A percentile compares a stretch with the other conserved stretches of the same genome.
Conservation (phyloP, 441 rosid species). For the Omphalea diandra region DNA sequence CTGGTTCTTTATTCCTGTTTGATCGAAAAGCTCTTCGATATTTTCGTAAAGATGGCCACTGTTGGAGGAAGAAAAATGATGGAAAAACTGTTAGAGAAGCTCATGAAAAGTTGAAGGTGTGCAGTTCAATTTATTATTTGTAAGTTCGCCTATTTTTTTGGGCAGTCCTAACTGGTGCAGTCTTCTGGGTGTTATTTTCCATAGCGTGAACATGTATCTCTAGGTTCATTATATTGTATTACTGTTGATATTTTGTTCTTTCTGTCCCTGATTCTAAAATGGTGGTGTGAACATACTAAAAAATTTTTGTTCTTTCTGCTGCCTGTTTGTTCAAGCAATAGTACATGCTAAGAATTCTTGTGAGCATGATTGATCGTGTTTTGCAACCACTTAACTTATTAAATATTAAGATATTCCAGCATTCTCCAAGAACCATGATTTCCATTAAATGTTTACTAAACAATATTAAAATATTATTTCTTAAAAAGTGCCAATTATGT, state of each 20-base stretch:
- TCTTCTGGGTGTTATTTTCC: constrained; percentile 4
- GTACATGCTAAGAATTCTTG: background rate
- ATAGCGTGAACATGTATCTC: background rate
- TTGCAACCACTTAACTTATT: background rate
- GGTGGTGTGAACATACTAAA: background rate
- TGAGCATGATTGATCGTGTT: background rate
- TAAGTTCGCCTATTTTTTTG: constrained; percentile 37
- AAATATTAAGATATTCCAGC: background rate
- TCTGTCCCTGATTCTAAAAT: constrained; percentile 3
- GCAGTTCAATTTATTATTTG: constrained; percentile 47
- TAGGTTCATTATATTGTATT: constrained; percentile 3
- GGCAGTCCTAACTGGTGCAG: constrained; percentile 23
- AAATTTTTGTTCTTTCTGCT: background rate
- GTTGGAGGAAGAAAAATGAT: constrained; percentile 80
- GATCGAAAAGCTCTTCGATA: constrained; percentile 65
- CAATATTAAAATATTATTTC: no score
- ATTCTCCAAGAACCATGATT: background rate
- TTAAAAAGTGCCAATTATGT: background rate
- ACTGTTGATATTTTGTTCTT: background rate
- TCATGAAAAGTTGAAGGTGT: constrained; percentile 86
- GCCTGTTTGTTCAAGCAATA: background rate
- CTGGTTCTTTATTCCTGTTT: constrained; percentile 63
- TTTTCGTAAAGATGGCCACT: constrained; percentile 73
- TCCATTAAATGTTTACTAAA: background rate
- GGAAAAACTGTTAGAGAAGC: constrained; percentile 81